A percentile compares a stretch with the other conserved stretches of the same genome.
phyloP scores from a whole-genome alignment of 2,329 filamentous ascomycete species.

The Penicillium brevicompactum region DNA sequence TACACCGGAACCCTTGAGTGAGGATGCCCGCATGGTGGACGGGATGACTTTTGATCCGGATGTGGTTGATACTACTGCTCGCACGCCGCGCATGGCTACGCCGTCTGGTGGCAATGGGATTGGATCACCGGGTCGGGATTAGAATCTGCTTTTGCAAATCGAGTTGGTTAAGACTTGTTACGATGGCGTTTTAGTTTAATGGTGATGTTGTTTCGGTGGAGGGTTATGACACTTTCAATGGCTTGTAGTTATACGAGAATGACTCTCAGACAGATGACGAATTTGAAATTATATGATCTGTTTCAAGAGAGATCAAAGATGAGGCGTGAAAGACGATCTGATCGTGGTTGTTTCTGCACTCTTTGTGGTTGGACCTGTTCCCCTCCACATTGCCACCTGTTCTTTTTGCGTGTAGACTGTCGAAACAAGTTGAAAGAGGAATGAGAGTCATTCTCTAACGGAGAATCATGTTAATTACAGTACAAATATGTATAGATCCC shows the following conservation, averaged over 20 bases:
- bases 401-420: neutral
- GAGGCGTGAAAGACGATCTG: neutral
- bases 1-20: constrained; percentile 43
- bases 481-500: neutral
- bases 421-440: too few relatives aligned
- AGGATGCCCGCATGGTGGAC: constrained; percentile 67
- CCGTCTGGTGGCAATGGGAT: constrained; percentile 23
- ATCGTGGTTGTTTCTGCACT: neutral
- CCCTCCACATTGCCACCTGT: neutral
- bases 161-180: constrained; percentile 8
- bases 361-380: neutral
- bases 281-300: neutral
- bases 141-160: constrained; percentile 14
- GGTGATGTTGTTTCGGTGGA: neutral
- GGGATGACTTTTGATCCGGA: constrained; percentile 65
- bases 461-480: neutral
- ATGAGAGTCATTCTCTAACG: neutral
- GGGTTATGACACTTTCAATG: neutral
- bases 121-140: constrained; percentile 21
- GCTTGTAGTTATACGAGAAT: neutral
- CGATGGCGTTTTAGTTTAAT: constrained; percentile 13
- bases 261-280: neutral
- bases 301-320: too few relatives aligned
- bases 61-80: constrained; percentile 66
- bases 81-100: constrained; percentile 57